Evolutionary conservation across 1,284 basidiomycete genomes (phyloP).

Genomic region (Ganoderma multipileum): DNA sequence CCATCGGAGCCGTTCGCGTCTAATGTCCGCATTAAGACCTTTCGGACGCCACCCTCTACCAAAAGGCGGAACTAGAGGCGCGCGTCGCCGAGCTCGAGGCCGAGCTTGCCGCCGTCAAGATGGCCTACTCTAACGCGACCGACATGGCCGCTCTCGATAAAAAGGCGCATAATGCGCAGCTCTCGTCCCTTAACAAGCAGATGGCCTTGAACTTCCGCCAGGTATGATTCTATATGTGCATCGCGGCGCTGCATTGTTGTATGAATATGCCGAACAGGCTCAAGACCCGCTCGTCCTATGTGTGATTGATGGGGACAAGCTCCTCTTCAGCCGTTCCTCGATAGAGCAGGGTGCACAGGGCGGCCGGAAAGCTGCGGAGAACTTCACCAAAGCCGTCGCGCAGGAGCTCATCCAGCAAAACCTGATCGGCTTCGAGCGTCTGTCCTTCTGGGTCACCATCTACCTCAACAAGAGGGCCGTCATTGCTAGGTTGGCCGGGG

Average conservation of each 20-base stretch:
- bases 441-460: conserved; percentile 76
- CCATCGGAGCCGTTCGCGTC: conserved; percentile 3
- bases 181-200: conserved; percentile 65
- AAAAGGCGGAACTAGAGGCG: conserved; percentile 65
- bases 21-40: conserved; percentile 51
- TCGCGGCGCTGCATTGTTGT: not conserved
- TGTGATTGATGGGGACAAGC: conserved; percentile 75
- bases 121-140: conserved; percentile 64
- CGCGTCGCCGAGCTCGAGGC: conserved; percentile 71
- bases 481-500: conserved; percentile 53
- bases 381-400: conserved; percentile 68
- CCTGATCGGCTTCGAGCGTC: conserved; percentile 59
- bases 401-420: conserved; percentile 67
- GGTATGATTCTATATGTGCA: conserved; percentile 42
- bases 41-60: conserved; percentile 65
- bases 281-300: conserved; percentile 73
- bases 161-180: conserved; percentile 67
- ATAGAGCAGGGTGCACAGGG: conserved; percentile 69
- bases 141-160: conserved; percentile 65
- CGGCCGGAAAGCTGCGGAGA: conserved; percentile 71
- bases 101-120: conserved; percentile 73
- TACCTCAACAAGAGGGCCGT: conserved; percentile 71
- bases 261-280: conserved; percentile 45
- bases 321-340: conserved; percentile 65
- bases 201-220: conserved; percentile 63